Percentiles rank a stretch among this genome's conserved stretches.
Conservation (phyloP, 1,139 yeast genomes). For the Diutina neorugosa region DNA sequence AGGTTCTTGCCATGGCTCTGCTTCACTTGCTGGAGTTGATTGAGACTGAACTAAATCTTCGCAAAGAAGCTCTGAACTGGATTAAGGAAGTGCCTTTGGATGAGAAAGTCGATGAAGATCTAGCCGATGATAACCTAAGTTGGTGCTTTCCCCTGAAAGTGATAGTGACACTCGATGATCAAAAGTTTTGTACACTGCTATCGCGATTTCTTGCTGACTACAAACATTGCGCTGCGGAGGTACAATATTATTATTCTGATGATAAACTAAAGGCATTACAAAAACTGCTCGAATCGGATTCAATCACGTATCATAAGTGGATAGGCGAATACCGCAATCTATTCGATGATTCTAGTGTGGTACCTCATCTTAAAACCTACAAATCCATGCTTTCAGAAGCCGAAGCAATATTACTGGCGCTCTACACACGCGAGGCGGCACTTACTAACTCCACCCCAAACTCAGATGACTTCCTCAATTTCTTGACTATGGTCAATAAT, state of each 20-base stretch:
- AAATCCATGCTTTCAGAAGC: slow-evolving; percentile 39
- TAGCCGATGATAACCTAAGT: not conserved
- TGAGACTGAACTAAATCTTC: slow-evolving; percentile 26
- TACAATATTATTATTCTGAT: slow-evolving; percentile 39
- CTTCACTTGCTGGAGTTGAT: slow-evolving; percentile 19
- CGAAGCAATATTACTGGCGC: slow-evolving; percentile 23
- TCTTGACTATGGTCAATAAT: slow-evolving; percentile 14
- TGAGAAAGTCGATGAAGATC: slow-evolving; percentile 11
- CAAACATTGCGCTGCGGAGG: slow-evolving; percentile 19
- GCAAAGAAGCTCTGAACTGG: slow-evolving; percentile 24
- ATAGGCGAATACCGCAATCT: slow-evolving; percentile 25
- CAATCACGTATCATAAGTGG: slow-evolving; percentile 42
- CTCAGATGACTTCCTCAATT: not conserved
- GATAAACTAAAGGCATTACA: slow-evolving; percentile 31
- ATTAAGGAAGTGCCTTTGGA: slow-evolving; percentile 23
- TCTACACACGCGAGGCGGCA: not conserved
- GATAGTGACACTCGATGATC: not conserved
- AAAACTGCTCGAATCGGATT: slow-evolving; percentile 16
- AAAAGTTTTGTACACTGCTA: not conserved
- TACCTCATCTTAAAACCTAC: slow-evolving; percentile 36
- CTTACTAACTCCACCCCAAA: not conserved
- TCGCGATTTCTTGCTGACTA: slow-evolving; percentile 5
- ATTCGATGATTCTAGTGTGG: slow-evolving; percentile 26
- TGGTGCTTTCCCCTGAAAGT: not conserved
- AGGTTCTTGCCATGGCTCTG: slow-evolving; percentile 18